These are phyloP conservation scores for Malus sylvestris DNA, from an alignment of 306 rosid genomes.

Conservation along the genomic window DNA sequence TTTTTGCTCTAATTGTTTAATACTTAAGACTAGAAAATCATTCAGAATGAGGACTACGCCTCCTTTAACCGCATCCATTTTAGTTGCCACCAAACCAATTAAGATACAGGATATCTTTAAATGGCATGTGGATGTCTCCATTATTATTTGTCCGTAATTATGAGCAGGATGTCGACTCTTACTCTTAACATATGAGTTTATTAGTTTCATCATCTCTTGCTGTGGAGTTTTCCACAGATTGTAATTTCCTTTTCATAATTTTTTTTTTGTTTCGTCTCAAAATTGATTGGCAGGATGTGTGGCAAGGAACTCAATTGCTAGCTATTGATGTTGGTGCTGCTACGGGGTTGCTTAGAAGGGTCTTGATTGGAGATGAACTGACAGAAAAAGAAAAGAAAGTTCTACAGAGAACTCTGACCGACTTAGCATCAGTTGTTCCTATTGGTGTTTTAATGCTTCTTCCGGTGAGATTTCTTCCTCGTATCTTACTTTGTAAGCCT, in stretches of 20 bases:
- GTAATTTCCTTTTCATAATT: not conserved
- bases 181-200: not conserved
- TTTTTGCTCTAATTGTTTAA: not conserved
- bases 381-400: constrained; percentile 81
- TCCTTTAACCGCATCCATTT: not conserved
- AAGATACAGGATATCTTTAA: not conserved
- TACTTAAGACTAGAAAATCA: not conserved
- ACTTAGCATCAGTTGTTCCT: constrained; percentile 93
- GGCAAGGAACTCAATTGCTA: constrained; percentile 97
- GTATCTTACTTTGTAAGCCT: not conserved
- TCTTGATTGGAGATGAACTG: constrained; percentile 75
- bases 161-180: not conserved
- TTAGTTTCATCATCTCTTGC: not conserved
- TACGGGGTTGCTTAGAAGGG: constrained; percentile 64
- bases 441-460: constrained; percentile 93
- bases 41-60: not conserved
- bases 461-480: constrained; percentile 53
- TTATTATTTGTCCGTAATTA: not conserved
- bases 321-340: constrained; percentile 85
- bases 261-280: not conserved
- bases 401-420: constrained; percentile 78
- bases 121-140: not conserved
- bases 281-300: constrained; percentile 64
- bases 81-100: not conserved
- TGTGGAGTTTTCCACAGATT: not conserved